A percentile compares a stretch with the other conserved stretches of the same genome.
phyloP scores from a whole-genome alignment of 208 protist species.

The Leishmania amazonensis region DNA sequence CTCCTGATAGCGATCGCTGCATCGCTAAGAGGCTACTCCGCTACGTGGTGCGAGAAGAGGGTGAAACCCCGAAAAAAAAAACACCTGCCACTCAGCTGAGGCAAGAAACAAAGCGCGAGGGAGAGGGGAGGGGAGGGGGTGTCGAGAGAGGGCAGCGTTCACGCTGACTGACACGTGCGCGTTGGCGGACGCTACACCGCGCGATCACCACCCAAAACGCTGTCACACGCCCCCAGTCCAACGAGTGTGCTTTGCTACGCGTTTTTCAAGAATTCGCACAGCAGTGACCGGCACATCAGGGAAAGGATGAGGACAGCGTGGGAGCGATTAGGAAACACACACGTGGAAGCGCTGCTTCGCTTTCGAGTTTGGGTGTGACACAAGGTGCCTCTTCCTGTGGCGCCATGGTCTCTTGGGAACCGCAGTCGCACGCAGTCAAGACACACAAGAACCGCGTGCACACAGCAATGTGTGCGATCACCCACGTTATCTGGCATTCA shows the following conservation, averaged over 20 bases:
- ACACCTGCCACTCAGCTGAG: neutral
- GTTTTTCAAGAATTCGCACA: neutral
- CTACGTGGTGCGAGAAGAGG: neutral
- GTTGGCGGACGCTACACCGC: neutral
- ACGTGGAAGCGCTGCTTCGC: neutral
- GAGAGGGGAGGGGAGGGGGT: neutral
- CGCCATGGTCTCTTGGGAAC: no score
- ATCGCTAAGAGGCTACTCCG: neutral
- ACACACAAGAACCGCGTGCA: neutral
- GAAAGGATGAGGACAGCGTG: neutral
- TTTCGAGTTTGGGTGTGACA: neutral
- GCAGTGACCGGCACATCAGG: neutral
- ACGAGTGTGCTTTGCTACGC: neutral
- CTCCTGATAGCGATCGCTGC: slow-evolving; percentile 2
- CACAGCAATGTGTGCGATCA: neutral
- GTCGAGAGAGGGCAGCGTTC: neutral
- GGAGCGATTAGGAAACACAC: neutral
- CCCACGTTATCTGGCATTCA: neutral
- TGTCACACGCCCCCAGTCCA: neutral
- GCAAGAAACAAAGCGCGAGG: no score
- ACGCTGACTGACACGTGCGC: neutral
- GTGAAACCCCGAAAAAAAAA: neutral
- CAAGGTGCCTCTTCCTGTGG: neutral
- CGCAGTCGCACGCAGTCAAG: neutral
- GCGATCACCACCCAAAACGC: neutral